These are phyloP conservation scores for Hypocrella siamensis DNA, from an alignment of 2,329 filamentous ascomycete species.

Conservation along the genomic window DNA sequence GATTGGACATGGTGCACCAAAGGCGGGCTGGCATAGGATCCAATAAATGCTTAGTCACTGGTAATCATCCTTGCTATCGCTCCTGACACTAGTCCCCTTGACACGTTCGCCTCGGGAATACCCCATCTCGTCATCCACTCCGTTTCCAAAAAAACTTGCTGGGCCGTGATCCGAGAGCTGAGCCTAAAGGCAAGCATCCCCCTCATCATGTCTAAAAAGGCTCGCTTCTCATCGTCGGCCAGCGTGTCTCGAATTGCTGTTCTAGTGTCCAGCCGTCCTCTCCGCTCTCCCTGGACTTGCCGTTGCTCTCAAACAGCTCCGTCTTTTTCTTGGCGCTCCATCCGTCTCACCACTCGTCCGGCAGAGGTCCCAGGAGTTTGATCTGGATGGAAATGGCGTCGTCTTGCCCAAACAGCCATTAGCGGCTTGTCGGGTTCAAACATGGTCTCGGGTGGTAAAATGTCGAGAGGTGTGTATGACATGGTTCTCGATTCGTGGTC, in stretches of 20 bases:
- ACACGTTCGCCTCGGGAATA: no score
- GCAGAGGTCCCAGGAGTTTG: constrained; percentile 4
- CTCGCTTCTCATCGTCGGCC: constrained; percentile 4
- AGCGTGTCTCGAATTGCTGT: constrained; percentile 7
- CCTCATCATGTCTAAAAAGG: constrained; percentile 4
- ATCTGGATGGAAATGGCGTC: constrained; percentile 1
- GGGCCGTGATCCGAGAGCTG: no score
- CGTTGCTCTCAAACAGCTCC: constrained; percentile 8
- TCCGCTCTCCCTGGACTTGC: constrained; percentile 4
- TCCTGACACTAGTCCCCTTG: no score
- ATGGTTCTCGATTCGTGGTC: constrained; percentile 8
- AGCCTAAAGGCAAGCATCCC: constrained; percentile 8
- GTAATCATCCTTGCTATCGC: no score
- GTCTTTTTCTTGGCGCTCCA: constrained; percentile 8
- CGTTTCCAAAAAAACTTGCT: no score
- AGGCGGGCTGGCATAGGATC: no score
- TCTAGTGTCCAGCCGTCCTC: constrained; percentile 7
- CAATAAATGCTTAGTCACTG: no score
- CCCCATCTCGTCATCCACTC: no score
- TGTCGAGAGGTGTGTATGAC: constrained; percentile 3
- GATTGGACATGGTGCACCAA: no score
- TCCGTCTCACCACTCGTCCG: constrained; percentile 9
- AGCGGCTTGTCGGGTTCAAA: constrained; percentile 19
- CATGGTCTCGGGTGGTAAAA: constrained; percentile 16
- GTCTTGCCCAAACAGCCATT: constrained; percentile 4